Percentiles rank a stretch among this genome's conserved stretches.
Evolutionary conservation across 2,329 filamentous ascomycete genomes (phyloP).

Genomic region (Stylonectria norvegica): DNA sequence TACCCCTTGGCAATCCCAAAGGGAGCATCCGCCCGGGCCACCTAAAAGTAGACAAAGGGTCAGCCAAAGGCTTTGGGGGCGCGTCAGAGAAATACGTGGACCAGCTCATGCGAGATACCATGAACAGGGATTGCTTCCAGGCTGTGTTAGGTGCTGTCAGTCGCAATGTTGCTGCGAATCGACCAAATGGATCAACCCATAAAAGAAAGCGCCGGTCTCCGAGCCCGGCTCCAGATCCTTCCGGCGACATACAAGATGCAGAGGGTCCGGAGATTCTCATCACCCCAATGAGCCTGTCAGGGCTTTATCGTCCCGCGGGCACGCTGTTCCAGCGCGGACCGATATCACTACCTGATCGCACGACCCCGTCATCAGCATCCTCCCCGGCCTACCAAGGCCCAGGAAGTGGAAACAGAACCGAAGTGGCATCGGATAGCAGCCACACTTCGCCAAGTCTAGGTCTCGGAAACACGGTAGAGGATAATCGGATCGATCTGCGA

Average conservation of each 20-base stretch:
- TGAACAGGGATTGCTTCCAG: constrained; percentile 30
- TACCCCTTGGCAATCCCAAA: constrained; percentile 35
- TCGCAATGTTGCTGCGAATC: constrained; percentile 26
- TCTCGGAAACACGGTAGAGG: constrained; percentile 36
- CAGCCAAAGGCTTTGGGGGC: not conserved
- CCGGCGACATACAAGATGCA: constrained; percentile 4
- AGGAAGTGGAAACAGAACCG: constrained; percentile 15
- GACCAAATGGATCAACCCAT: constrained; percentile 17
- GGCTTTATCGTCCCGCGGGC: no score
- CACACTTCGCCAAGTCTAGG: constrained; percentile 31
- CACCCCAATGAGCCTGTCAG: no score
- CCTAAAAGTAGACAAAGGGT: not conserved
- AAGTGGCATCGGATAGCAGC: constrained; percentile 25
- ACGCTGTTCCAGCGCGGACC: no score
- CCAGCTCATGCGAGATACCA: not conserved
- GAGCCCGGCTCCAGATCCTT: constrained; percentile 22
- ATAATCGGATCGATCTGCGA: constrained; percentile 34
- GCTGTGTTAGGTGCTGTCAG: constrained; percentile 32
- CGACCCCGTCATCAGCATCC: constrained; percentile 31
- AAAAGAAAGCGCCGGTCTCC: constrained; percentile 34
- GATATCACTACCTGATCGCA: constrained; percentile 31
- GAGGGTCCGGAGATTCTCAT: constrained; percentile 4
- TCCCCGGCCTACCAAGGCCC: constrained; percentile 26
- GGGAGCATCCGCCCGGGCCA: constrained; percentile 1
- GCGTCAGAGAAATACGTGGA: constrained; percentile 1